Evolutionary conservation across 352 stramenopile species (phyloP).

Genomic region (Globisporangium nagaii): DNA sequence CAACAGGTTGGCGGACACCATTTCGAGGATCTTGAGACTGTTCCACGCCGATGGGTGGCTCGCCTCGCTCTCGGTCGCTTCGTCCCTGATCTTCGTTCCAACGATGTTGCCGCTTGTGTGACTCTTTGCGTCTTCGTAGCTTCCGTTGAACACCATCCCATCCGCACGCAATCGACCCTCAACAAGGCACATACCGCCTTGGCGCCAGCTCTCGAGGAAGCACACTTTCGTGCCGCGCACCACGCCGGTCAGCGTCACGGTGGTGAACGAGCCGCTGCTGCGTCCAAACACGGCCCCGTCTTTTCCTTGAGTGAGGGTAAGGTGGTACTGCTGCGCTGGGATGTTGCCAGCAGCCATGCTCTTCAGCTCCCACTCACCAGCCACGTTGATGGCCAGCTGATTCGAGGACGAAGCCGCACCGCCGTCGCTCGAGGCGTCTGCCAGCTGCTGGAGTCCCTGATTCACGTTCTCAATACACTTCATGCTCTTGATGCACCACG

Average conservation of each 20-base stretch:
- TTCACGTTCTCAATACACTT: constrained; percentile 64
- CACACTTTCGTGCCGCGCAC: constrained; percentile 76
- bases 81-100: constrained; percentile 51
- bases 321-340: constrained; percentile 81
- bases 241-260: constrained; percentile 70
- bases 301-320: constrained; percentile 63
- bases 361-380: constrained; percentile 84
- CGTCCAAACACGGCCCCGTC: constrained; percentile 60
- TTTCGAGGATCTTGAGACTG: constrained; percentile 65
- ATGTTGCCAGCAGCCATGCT: constrained; percentile 85
- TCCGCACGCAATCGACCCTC: constrained; percentile 73
- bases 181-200: constrained; percentile 84
- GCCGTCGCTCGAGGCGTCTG: constrained; percentile 16
- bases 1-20: constrained; percentile 71
- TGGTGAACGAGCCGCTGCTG: constrained; percentile 78
- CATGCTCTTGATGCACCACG: constrained; percentile 67
- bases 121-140: constrained; percentile 85
- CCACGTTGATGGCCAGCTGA: constrained; percentile 57
- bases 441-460: constrained; percentile 33
- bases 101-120: constrained; percentile 82
- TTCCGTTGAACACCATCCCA: constrained; percentile 63
- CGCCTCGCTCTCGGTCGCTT: constrained; percentile 9
- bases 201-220: constrained; percentile 83
- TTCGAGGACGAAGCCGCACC: constrained; percentile 17
- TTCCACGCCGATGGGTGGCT: constrained; percentile 24